Evolutionary conservation across 495 filamentous ascomycete species (phyloP), one percentile per base, ranked within the genome.

Genomic region (Penicillium tannophilum): DNA sequence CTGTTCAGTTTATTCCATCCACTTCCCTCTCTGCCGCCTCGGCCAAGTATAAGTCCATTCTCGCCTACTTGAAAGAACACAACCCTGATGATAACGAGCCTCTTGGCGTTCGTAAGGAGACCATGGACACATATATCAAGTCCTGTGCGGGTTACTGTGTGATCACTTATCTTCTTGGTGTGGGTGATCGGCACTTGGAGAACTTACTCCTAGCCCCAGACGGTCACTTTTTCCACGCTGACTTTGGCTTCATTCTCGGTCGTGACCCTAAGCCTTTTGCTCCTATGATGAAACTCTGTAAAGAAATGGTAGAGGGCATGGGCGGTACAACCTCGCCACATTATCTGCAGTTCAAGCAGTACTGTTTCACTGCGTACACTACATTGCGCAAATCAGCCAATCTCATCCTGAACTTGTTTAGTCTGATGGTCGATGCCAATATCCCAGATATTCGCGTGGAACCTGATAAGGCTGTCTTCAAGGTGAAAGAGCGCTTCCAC

Each of bases 301-400:
- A 92, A 65, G 94, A 99, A 68, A 99, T 99, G 94, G 89, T 97
- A 14, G 94, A 98, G 64, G 93, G 92, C 53, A 97, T 99, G 94
- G 94, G 94, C 55, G 93, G 95, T 7, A 79, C 85, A 5, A 80
- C 81, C 28, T 90, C 88, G 26, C 83, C 88, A 17, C 85, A 96
- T 48, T 98, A 96, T 68, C 73, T 85, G 14, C 84, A 89, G 45
- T 99, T 98, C 74, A 92, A 93, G 67, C 88, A 92, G 64, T 95
- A 97, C 73, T 97, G 92, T 72, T 97, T 95, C 72, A 93, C 95
- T 0, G 92, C 94, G 1, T 99, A 93, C 71, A 91, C 90, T 16
- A 91, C 94, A 19, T 77, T 99, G 30, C 85, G 94, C 43, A 97
- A 98, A 68, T 89, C 85, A 3, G 86, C 86, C 19, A 95, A 93